Evolutionary conservation across 31 red algal species (phyloP).

Genomic region (Pterothamnion heteromorphum): DNA sequence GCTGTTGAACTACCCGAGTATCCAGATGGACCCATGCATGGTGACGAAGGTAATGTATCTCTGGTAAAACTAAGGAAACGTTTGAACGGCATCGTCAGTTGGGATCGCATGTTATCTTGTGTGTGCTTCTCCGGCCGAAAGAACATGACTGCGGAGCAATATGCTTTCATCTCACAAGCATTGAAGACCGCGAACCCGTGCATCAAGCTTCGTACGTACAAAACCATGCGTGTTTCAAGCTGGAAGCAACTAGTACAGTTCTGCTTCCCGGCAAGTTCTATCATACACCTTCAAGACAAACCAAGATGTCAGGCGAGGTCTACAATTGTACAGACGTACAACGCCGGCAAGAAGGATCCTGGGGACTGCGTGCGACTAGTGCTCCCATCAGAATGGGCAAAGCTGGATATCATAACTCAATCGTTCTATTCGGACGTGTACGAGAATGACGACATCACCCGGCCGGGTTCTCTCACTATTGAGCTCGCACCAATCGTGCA

Average conservation of each 20-base stretch:
- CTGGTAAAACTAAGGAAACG: neutral
- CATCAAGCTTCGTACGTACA: neutral
- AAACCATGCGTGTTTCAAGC: neutral
- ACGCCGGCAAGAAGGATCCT: no score
- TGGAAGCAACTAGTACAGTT: neutral
- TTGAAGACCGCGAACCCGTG: neutral
- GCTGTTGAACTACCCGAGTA: neutral
- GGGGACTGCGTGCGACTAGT: slow-evolving; percentile 17
- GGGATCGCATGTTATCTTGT: neutral
- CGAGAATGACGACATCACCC: neutral
- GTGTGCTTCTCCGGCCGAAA: no score
- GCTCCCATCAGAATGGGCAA: slow-evolving; percentile 28
- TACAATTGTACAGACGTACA: no score
- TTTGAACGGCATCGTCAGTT: neutral
- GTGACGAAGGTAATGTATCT: neutral
- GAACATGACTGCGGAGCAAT: neutral
- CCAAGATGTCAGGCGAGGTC: no score
- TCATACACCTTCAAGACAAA: neutral
- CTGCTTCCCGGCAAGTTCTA: neutral
- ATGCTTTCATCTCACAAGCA: neutral
- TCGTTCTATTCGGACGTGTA: slow-evolving; percentile 11
- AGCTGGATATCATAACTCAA: neutral
- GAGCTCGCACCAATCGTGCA: neutral
- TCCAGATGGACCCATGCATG: neutral
- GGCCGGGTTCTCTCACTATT: neutral